Evolutionary conservation across 2,329 filamentous ascomycete species (phyloP).

Genomic region (Penicillium sp.): DNA sequence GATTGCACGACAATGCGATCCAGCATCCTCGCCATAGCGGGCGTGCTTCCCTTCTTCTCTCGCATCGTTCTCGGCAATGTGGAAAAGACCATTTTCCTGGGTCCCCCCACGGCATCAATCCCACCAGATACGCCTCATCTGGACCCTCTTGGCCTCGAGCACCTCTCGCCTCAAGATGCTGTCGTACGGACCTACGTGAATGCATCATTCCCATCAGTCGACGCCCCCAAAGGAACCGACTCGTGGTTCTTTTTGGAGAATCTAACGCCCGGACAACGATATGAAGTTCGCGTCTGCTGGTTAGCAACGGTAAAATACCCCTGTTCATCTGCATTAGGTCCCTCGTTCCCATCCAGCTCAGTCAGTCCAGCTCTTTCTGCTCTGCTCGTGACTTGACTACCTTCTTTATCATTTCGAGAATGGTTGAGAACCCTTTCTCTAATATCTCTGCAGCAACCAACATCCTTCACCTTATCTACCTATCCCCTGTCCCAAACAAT

Average conservation of each 20-base stretch:
- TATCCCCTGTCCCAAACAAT: slow-evolving; percentile 58
- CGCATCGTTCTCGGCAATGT: slow-evolving; percentile 58
- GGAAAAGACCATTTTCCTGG: slow-evolving; percentile 86
- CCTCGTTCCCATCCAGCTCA: no score
- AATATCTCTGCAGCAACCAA: slow-evolving; percentile 64
- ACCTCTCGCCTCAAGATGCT: slow-evolving; percentile 54
- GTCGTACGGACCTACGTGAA: slow-evolving; percentile 59
- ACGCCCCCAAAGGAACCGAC: slow-evolving; percentile 51
- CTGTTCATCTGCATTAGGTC: neutral
- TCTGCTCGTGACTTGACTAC: no score
- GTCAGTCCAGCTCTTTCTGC: no score
- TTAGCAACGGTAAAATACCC: slow-evolving; percentile 68
- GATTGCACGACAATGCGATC: neutral
- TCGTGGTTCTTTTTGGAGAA: slow-evolving; percentile 75
- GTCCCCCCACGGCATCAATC: slow-evolving; percentile 54
- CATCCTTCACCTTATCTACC: slow-evolving; percentile 64
- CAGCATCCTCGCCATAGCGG: slow-evolving; percentile 2
- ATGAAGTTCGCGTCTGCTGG: slow-evolving; percentile 93
- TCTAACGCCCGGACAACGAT: slow-evolving; percentile 66
- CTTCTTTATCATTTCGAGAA: no score
- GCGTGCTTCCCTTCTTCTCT: slow-evolving; percentile 14
- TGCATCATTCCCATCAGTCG: slow-evolving; percentile 59
- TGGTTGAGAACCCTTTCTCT: neutral
- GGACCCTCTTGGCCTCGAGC: slow-evolving; percentile 56
- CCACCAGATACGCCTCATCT: slow-evolving; percentile 53